A percentile compares a stretch with the other conserved stretches of the same genome.
phyloP scores from a whole-genome alignment of 108 stramenopile genomes.

The Skeletonema marinoi region DNA sequence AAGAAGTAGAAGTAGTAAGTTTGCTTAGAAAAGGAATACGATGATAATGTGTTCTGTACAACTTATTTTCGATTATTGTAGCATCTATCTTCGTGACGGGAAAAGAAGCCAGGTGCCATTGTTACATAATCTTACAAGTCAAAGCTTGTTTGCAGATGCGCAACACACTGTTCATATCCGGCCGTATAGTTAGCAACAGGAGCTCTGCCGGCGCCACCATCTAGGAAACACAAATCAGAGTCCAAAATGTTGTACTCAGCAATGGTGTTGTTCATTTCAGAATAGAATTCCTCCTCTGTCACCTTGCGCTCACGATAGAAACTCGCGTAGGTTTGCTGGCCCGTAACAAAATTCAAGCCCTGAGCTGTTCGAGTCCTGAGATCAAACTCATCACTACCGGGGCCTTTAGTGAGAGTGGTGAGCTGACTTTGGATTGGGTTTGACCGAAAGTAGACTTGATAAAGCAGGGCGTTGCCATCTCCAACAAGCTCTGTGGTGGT shows the following conservation, averaged over 20 bases:
- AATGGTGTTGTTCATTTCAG: slow-evolving; percentile 10
- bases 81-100: too few species aligned
- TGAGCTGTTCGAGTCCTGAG: slow-evolving; percentile 49
- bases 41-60: too few species aligned
- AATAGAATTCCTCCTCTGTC: slow-evolving; percentile 34
- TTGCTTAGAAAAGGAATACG: neutral
- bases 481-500: slow-evolving; percentile 37
- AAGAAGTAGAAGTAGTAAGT: neutral
- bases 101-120: too few species aligned
- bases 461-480: slow-evolving; percentile 47
- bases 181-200: slow-evolving; percentile 1
- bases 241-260: slow-evolving; percentile 26
- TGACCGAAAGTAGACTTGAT: slow-evolving; percentile 26
- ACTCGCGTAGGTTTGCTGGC: slow-evolving; percentile 14
- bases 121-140: neutral
- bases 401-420: slow-evolving; percentile 30
- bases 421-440: slow-evolving; percentile 51
- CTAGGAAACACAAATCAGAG: slow-evolving; percentile 31
- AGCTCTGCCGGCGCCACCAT: neutral
- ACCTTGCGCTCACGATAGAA: slow-evolving; percentile 53
- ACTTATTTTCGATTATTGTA: neutral
- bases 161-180: slow-evolving; percentile 21
- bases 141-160: slow-evolving; percentile 28
- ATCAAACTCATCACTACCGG: neutral
- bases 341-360: slow-evolving; percentile 23